Percentiles rank a stretch among this genome's conserved stretches.
Conservation (phyloP, 2,329 filamentous ascomycete species). For the Verticillium alfalfae region DNA sequence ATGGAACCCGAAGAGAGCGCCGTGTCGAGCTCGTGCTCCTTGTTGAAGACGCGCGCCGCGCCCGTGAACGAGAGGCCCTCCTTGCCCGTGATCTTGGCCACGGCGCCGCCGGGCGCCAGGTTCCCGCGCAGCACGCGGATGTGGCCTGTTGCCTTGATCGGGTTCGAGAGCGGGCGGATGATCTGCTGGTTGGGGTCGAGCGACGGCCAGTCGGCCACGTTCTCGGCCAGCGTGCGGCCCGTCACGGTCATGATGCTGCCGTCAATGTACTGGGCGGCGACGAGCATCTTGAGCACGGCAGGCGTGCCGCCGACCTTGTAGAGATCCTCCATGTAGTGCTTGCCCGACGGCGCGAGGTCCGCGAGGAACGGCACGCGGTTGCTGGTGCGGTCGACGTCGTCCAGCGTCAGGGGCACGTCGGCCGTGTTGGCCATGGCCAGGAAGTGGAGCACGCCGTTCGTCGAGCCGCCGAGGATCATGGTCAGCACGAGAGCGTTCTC, state of each 20-base stretch:
- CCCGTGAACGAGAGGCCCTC: slow-evolving; percentile 81
- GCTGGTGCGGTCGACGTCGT: slow-evolving; percentile 77
- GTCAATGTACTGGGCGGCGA: slow-evolving; percentile 70
- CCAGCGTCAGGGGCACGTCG: slow-evolving; percentile 68
- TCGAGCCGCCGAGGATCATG: slow-evolving; percentile 87
- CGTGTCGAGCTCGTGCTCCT: slow-evolving; percentile 71
- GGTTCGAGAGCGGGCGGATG: slow-evolving; percentile 66
- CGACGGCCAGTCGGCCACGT: slow-evolving; percentile 70
- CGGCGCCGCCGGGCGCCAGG: slow-evolving; percentile 80
- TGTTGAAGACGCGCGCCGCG: slow-evolving; percentile 77
- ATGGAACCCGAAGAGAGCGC: slow-evolving; percentile 68
- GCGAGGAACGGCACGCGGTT: slow-evolving; percentile 83
- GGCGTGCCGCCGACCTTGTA: slow-evolving; percentile 83
- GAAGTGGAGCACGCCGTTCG: slow-evolving; percentile 84
- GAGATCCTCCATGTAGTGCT: slow-evolving; percentile 83
- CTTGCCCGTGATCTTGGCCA: slow-evolving; percentile 95
- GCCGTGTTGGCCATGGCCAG: slow-evolving; percentile 87
- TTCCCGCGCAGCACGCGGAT: slow-evolving; percentile 85
- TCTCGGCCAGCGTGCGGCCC: slow-evolving; percentile 76
- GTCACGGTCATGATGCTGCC: slow-evolving; percentile 77
- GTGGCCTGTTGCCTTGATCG: slow-evolving; percentile 80
- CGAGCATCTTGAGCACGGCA: slow-evolving; percentile 77
- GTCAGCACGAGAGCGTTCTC: slow-evolving; percentile 87
- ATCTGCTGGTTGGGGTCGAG: slow-evolving; percentile 76
- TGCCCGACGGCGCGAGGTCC: slow-evolving; percentile 76